Percentiles rank a stretch among this genome's conserved stretches.
Evolutionary conservation across 768 basidiomycete genomes (phyloP).

Genomic region (Naganishia friedmannii): DNA sequence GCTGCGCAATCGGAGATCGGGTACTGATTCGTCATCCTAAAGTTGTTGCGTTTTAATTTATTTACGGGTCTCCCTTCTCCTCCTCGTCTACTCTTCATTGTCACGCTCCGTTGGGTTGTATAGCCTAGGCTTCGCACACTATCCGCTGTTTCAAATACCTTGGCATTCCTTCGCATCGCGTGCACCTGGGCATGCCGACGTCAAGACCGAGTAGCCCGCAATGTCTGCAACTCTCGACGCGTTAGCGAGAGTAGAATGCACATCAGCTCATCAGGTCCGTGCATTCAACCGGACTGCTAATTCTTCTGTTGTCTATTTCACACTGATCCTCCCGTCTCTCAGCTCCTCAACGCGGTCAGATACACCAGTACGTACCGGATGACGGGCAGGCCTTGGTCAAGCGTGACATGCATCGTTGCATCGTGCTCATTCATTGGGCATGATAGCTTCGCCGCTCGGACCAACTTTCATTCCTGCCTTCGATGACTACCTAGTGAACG

Average conservation of each 20-base stretch:
- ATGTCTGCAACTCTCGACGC: constrained; percentile 13
- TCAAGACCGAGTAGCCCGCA: not conserved
- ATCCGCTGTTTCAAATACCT: too few species aligned
- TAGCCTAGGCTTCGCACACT: too few species aligned
- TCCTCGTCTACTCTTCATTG: too few species aligned
- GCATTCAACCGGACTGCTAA: not conserved
- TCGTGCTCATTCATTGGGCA: not conserved
- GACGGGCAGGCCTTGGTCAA: not conserved
- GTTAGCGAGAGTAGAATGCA: constrained; percentile 15
- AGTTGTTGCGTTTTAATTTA: too few species aligned
- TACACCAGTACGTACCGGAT: constrained; percentile 7
- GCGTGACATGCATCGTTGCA: too few species aligned
- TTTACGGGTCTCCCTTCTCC: too few species aligned
- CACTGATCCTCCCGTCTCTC: not conserved
- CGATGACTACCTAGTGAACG: constrained; percentile 22
- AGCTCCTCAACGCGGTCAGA: constrained; percentile 13
- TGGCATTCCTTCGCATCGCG: too few species aligned
- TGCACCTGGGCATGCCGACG: not conserved
- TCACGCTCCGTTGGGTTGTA: too few species aligned
- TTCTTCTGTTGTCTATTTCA: not conserved
- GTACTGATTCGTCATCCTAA: too few species aligned
- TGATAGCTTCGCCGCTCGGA: constrained; percentile 28
- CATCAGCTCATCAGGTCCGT: constrained; percentile 20
- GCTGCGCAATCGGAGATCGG: too few species aligned
- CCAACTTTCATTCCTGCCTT: constrained; percentile 29